Base-by-base conservation (phyloP, 345 rosid genomes). In the Eucalyptus erythrocorys region DNA sequence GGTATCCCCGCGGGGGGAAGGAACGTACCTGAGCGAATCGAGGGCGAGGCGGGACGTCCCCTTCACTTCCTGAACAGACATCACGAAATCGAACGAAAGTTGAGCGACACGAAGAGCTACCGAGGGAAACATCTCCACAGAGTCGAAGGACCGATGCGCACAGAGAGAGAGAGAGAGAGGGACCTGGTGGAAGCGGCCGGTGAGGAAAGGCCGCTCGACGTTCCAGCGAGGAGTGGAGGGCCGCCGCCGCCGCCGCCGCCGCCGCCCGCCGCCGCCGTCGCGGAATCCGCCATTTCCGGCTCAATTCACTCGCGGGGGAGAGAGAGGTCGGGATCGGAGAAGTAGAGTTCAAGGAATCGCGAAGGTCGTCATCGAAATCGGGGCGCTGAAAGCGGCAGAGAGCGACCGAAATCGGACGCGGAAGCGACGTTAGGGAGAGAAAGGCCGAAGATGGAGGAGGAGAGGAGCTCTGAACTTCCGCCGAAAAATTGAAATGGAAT, bases 191-290 rank as follows among this genome's bases (percentile, higher is more conserved):
- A 95, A 95, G 89, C 95, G 99, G 90, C 99, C 99, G 59, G 97
- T 96, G 93, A 97, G 99, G 91, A 95, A 96, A 14, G 99, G 99
- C 32, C 99, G 91, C 61, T 97, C 99, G 84, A 96, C 90, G 91
- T 96, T 97, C 99, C 97, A 97, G 88, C 95, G 98, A 91, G 99
- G 99, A 32, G 97, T 97, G 26, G 96, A 92, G 79, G 99, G 97
- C n/a, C 91, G 90, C 91, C 42, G 94, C 87, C 47, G 97, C 24
- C 92, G 90, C 91, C 30, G 94, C 87, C 34, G 93, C 80, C 80
- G 93, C 43, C 85, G 92, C 86, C 86, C 34, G 34, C 32, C 66
- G 71, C 19, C 76, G 86, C 4, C 68, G 40, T 4, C 61, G 19
- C 37, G 9, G 82, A 76, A 76, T 76, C 82, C 82, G 82, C 82